These are phyloP conservation scores for Dalbergia cochinchinensis DNA, from an alignment of 306 rosid species.

Conservation along the genomic window DNA sequence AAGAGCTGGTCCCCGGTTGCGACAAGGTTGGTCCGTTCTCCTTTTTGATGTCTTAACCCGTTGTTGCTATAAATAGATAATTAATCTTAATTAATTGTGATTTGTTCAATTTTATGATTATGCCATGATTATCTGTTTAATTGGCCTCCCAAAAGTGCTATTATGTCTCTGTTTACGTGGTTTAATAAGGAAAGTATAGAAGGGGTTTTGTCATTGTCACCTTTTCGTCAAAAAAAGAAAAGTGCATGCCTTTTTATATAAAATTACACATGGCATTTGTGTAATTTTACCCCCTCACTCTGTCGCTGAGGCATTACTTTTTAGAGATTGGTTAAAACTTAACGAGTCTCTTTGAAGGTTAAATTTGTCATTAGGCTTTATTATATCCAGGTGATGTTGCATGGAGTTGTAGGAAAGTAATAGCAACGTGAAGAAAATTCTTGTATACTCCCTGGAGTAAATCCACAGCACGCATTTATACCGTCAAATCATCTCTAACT, in stretches of 20 bases:
- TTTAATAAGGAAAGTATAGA: slow-evolving; percentile 32
- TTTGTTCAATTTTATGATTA: slow-evolving; percentile 53
- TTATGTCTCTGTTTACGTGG: slow-evolving; percentile 50
- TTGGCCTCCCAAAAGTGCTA: slow-evolving; percentile 69
- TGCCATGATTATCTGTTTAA: slow-evolving; percentile 46
- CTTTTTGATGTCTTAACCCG: slow-evolving; percentile 33
- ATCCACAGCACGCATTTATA: too few species aligned
- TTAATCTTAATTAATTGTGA: slow-evolving; percentile 35
- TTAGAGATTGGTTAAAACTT: slow-evolving; percentile 44
- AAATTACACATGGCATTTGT: slow-evolving; percentile 54
- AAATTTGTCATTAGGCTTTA: slow-evolving; percentile 32
- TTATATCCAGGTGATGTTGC: not conserved
- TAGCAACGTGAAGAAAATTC: too few species aligned
- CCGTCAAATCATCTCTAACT: too few species aligned
- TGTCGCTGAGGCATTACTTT: slow-evolving; percentile 8
- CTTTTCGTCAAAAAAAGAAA: slow-evolving; percentile 58
- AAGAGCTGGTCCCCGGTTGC: slow-evolving; percentile 99
- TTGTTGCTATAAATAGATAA: slow-evolving; percentile 13
- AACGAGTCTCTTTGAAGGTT: slow-evolving; percentile 50
- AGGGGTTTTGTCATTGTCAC: slow-evolving; percentile 62
- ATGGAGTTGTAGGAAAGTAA: not conserved
- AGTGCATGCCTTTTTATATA: slow-evolving; percentile 68
- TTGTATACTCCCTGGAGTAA: too few species aligned
- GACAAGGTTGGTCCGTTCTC: slow-evolving; percentile 67
- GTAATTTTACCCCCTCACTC: slow-evolving; percentile 42